A percentile compares a stretch with the other conserved stretches of the same genome.
Evolutionary conservation across 139 green algal species (phyloP).

Genomic region (Tetraselmis striata): DNA sequence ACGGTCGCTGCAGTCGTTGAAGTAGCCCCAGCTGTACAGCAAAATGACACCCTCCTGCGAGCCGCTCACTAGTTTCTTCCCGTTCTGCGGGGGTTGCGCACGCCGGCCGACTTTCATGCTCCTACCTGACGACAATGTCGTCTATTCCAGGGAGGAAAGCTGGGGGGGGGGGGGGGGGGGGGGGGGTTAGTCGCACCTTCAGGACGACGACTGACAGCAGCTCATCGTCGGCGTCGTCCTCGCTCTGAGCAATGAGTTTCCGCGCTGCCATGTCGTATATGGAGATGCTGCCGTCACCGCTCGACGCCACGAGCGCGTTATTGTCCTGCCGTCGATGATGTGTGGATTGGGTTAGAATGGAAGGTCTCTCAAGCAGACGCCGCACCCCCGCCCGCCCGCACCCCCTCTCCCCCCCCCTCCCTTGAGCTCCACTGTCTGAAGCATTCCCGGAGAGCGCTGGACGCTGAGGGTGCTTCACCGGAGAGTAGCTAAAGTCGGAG

Average conservation of each 20-base stretch:
- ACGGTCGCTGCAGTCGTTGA: conserved; percentile 77
- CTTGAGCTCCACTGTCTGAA: too few relatives aligned
- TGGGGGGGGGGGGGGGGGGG: too few relatives aligned
- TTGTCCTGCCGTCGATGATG: conserved; percentile 25
- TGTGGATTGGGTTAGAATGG: too few relatives aligned
- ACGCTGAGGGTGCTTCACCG: too few relatives aligned
- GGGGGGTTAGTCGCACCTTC: conserved; percentile 40
- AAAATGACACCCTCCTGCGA: conserved; percentile 58
- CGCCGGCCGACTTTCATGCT: too few relatives aligned
- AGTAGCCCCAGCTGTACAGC: conserved; percentile 87
- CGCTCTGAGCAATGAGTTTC: conserved; percentile 47
- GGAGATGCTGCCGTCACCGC: conserved; percentile 76
- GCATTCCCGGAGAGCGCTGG: too few relatives aligned
- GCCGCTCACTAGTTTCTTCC: conserved; percentile 49
- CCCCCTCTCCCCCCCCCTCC: too few relatives aligned
- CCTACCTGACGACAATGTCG: too few relatives aligned
- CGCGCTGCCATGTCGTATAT: conserved; percentile 48
- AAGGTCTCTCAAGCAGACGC: too few relatives aligned
- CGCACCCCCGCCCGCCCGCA: too few relatives aligned
- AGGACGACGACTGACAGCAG: conserved; percentile 66
- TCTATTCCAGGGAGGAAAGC: too few relatives aligned
- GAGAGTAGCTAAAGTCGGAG: conserved; percentile 34
- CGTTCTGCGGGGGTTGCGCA: too few relatives aligned
- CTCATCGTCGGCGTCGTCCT: conserved; percentile 87
- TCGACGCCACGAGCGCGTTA: conserved; percentile 49